A percentile compares a stretch with the other conserved stretches of the same genome.
phyloP scores from a whole-genome alignment of 805 yeast species.

The Ogataea kodamae region DNA sequence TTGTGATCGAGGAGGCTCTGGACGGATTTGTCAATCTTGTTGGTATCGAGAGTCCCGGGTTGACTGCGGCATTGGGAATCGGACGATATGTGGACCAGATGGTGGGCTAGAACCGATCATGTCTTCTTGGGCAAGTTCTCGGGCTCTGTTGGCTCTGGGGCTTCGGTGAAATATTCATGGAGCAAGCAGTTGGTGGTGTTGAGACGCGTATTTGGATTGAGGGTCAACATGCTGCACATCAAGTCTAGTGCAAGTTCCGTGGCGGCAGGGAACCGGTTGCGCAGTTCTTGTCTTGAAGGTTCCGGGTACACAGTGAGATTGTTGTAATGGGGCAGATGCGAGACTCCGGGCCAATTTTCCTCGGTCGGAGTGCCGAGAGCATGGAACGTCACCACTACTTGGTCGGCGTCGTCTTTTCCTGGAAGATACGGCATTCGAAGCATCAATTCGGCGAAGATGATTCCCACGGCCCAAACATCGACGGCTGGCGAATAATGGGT shows the following conservation, averaged over 20 bases:
- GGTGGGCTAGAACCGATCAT: constrained; percentile 18
- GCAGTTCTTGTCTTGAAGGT: constrained; percentile 74
- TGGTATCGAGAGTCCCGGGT: constrained; percentile 89
- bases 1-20: constrained; percentile 66
- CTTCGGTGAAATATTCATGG: constrained; percentile 66
- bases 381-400: constrained; percentile 86
- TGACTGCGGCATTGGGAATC: constrained; percentile 80
- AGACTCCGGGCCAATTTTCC: constrained; percentile 85
- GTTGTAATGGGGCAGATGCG: constrained; percentile 72
- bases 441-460: constrained; percentile 95
- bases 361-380: constrained; percentile 97
- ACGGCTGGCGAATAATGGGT: constrained; percentile 84
- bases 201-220: constrained; percentile 78
- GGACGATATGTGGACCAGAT: constrained; percentile 60
- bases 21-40: constrained; percentile 77
- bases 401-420: constrained; percentile 87
- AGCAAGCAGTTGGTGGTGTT: constrained; percentile 59
- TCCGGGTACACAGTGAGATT: constrained; percentile 74
- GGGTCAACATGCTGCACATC: constrained; percentile 63
- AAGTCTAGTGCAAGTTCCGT: constrained; percentile 78
- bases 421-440: constrained; percentile 92
- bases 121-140: constrained; percentile 45
- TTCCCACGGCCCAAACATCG: constrained; percentile 96
- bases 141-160: constrained; percentile 73
- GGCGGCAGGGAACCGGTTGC: constrained; percentile 86